phyloP scores from a whole-genome alignment of 2,329 filamentous ascomycete genomes.

The Fusarium circinatum region DNA sequence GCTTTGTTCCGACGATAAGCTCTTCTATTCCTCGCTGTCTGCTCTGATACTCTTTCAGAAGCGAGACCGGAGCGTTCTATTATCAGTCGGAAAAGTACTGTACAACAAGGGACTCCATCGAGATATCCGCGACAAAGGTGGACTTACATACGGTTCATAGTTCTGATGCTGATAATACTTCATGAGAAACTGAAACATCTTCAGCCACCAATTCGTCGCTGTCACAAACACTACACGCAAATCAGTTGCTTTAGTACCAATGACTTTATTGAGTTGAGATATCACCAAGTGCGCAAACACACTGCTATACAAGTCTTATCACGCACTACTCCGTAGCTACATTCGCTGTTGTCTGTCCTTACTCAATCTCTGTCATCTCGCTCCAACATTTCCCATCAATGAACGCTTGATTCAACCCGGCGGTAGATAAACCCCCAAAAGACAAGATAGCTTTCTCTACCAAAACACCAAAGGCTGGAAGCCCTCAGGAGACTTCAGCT shows the following conservation, averaged over 20 bases:
- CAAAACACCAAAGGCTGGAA: slow-evolving; percentile 45
- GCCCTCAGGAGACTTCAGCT: slow-evolving; percentile 37
- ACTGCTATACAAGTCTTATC: not conserved
- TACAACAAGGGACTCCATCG: not conserved
- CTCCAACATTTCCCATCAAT: not conserved
- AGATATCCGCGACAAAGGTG: not conserved
- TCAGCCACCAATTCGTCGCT: not conserved
- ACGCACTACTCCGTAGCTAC: not conserved
- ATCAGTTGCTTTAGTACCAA: not conserved
- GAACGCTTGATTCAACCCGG: not conserved
- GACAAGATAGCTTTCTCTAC: slow-evolving; percentile 20
- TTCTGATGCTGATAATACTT: not conserved
- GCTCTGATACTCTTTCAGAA: not conserved
- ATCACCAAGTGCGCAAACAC: not conserved
- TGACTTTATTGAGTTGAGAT: not conserved
- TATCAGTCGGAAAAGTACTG: not conserved
- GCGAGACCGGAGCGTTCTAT: slow-evolving; percentile 10
- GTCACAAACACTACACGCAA: not conserved
- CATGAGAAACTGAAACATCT: not conserved
- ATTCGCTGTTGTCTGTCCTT: not conserved
- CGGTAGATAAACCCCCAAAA: not conserved
- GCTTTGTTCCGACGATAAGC: slow-evolving; percentile 17
- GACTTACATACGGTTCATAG: not conserved
- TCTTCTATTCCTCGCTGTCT: not conserved
- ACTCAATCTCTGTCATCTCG: not conserved